A percentile compares a stretch with the other conserved stretches of the same genome.
Evolutionary conservation across 2,329 filamentous ascomycete genomes (phyloP).

Genomic region (Ambrosiella cleistominuta): DNA sequence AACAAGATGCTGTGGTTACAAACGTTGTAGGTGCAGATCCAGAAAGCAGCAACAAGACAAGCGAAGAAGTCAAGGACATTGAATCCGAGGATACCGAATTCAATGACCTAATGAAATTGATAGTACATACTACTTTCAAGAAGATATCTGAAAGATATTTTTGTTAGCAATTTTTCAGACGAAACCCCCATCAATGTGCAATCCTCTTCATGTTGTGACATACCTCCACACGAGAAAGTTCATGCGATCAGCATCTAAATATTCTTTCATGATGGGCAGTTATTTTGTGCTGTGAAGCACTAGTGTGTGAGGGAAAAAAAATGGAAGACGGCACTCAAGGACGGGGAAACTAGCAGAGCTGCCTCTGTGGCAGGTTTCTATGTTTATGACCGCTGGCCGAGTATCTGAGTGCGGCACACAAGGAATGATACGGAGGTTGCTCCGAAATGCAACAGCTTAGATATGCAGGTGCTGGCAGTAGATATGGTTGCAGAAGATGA

Average conservation of each 20-base stretch:
- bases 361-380: neutral
- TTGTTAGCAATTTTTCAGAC: constrained; percentile 2
- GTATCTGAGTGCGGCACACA: neutral
- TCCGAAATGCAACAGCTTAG: neutral
- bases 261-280: constrained; percentile 36
- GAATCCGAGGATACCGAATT: neutral
- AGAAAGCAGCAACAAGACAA: neutral
- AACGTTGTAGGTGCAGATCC: neutral
- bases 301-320: neutral
- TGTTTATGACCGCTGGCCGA: neutral
- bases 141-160: constrained; percentile 31
- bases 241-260: constrained; percentile 47
- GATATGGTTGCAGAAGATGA: neutral
- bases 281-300: neutral
- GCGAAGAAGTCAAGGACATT: neutral
- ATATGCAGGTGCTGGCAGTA: neutral
- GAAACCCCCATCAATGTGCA: no score
- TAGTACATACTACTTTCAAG: constrained; percentile 42
- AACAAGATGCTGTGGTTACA: neutral
- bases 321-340: neutral
- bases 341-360: neutral
- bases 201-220: constrained; percentile 19
- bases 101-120: neutral
- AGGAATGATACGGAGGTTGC: neutral
- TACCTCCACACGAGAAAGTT: constrained; percentile 58